These are phyloP conservation scores for Paramecium pentaurelia DNA, from an alignment of 73 alveolate species.

Conservation along the genomic window DNA sequence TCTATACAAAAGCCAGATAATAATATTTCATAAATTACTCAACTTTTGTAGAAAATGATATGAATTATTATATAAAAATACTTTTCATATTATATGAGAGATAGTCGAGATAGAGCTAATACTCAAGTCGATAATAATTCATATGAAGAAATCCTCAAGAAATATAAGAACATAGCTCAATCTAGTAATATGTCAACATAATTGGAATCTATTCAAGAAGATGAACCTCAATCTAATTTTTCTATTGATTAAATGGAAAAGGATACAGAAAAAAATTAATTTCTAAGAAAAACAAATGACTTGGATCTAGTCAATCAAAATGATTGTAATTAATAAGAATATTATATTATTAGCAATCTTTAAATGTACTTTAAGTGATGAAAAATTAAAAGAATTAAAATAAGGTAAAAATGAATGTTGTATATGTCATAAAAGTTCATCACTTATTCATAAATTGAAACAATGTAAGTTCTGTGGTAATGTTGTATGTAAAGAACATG, in stretches of 20 bases:
- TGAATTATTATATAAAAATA: background rate
- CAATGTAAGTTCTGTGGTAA: constrained; percentile 47
- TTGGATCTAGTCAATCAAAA: background rate
- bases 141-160: background rate
- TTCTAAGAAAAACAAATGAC: background rate
- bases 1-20: background rate
- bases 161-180: background rate
- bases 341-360: background rate
- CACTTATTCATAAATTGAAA: background rate
- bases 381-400: background rate
- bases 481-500: constrained; percentile 32
- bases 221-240: background rate
- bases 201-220: background rate
- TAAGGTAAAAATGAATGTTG: background rate
- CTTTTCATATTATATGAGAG: background rate
- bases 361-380: background rate
- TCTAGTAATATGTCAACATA: background rate
- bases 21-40: background rate
- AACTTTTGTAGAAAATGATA: background rate
- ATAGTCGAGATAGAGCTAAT: background rate
- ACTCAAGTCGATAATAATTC: background rate
- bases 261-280: background rate
- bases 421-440: background rate
- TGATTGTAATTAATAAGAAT: background rate
- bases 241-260: background rate